Evolutionary conservation across 495 filamentous ascomycete genomes (phyloP).

Genomic region (Daldinia childiae): DNA sequence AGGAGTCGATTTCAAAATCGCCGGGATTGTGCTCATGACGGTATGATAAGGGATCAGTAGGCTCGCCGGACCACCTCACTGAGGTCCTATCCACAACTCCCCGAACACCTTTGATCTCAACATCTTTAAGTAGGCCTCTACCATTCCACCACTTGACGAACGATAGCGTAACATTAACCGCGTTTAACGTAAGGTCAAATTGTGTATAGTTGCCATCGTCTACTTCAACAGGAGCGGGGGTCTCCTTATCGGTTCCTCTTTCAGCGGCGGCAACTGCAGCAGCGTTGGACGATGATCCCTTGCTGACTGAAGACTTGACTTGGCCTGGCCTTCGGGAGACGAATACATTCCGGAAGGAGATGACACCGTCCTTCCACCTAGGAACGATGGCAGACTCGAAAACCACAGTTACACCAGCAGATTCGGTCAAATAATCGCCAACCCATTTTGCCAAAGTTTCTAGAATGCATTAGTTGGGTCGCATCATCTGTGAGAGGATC

Average conservation of each 20-base stretch:
- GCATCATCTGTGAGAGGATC: not conserved
- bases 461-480: conserved; percentile 45
- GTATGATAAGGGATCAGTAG: conserved; percentile 84
- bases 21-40: conserved; percentile 88
- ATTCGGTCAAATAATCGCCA: conserved; percentile 94
- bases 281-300: conserved; percentile 86
- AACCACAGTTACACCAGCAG: conserved; percentile 92
- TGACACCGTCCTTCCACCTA: conserved; percentile 91
- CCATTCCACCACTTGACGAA: conserved; percentile 98
- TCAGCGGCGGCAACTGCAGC: conserved; percentile 87
- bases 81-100: conserved; percentile 93
- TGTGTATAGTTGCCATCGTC: conserved; percentile 98
- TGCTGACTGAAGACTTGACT: conserved; percentile 78
- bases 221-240: conserved; percentile 57
- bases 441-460: conserved; percentile 94
- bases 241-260: conserved; percentile 58
- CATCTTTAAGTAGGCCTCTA: conserved; percentile 88
- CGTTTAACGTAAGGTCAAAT: conserved; percentile 94
- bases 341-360: conserved; percentile 96
- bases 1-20: conserved; percentile 95
- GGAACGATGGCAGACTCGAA: conserved; percentile 98
- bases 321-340: conserved; percentile 91
- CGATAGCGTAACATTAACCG: conserved; percentile 95
- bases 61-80: conserved; percentile 73
- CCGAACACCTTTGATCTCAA: conserved; percentile 93